A percentile compares a stretch with the other conserved stretches of the same genome.
These are phyloP conservation scores for Aspergillus heteromorphus DNA, from an alignment of 495 filamentous ascomycete species.

Conservation along the genomic window DNA sequence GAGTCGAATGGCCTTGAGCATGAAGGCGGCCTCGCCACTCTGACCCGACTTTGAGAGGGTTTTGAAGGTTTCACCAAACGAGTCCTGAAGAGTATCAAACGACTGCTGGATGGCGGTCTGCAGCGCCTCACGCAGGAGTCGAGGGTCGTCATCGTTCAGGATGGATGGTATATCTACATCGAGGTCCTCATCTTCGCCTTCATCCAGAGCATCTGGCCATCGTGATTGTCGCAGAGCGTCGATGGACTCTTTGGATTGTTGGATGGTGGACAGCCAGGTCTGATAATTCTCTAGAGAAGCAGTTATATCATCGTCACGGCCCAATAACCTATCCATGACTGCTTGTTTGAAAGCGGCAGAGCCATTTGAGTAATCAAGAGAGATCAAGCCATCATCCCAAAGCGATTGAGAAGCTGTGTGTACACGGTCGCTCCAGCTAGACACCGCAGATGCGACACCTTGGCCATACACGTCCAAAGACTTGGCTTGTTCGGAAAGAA, in stretches of 20 bases:
- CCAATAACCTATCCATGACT: slow-evolving; percentile 51
- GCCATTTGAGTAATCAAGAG: slow-evolving; percentile 50
- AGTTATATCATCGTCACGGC: slow-evolving; percentile 61
- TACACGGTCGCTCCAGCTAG: slow-evolving; percentile 48
- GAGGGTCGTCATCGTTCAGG: slow-evolving; percentile 69
- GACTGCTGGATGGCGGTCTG: slow-evolving; percentile 50
- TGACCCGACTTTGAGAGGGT: slow-evolving; percentile 35
- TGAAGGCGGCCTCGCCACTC: slow-evolving; percentile 58
- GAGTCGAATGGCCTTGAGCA: slow-evolving; percentile 73
- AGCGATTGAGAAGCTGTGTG: slow-evolving; percentile 45
- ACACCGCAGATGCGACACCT: slow-evolving; percentile 40
- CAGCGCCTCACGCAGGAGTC: slow-evolving; percentile 56
- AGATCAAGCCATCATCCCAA: slow-evolving; percentile 55
- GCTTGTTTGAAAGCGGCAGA: slow-evolving; percentile 48
- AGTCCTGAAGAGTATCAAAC: slow-evolving; percentile 53
- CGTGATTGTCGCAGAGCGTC: slow-evolving; percentile 59
- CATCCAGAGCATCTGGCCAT: slow-evolving; percentile 75
- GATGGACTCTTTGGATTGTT: slow-evolving; percentile 55
- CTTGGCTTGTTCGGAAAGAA: slow-evolving; percentile 55
- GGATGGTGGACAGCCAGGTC: slow-evolving; percentile 61
- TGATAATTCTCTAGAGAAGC: slow-evolving; percentile 55
- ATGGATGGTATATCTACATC: slow-evolving; percentile 55
- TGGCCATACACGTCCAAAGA: slow-evolving; percentile 54
- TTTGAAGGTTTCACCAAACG: slow-evolving; percentile 45
- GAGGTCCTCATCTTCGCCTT: slow-evolving; percentile 67